phyloP scores from a whole-genome alignment of 2,329 filamentous ascomycete species.

The Elsinoe fawcettii region DNA sequence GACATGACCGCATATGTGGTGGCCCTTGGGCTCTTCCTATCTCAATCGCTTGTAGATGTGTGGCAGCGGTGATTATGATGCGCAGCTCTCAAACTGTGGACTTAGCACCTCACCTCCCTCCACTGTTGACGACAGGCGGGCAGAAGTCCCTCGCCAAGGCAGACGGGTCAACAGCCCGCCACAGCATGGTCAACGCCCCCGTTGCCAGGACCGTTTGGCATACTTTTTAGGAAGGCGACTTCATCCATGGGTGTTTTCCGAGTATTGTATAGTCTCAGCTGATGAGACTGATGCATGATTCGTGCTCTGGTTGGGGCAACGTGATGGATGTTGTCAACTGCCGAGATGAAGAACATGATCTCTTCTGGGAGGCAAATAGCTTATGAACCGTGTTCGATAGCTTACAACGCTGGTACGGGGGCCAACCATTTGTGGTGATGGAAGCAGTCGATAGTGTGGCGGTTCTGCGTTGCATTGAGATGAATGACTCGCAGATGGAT shows the following conservation, averaged over 20 bases:
- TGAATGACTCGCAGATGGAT: too few species aligned
- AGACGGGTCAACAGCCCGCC: background rate
- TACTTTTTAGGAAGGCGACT: background rate
- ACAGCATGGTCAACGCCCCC: background rate
- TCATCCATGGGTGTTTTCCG: background rate
- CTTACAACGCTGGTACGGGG: background rate
- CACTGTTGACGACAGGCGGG: too few species aligned
- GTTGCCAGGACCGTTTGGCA: background rate
- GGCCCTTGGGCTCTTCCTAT: too few species aligned
- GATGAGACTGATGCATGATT: background rate
- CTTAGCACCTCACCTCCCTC: too few species aligned
- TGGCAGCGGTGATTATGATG: too few species aligned
- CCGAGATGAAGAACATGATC: background rate
- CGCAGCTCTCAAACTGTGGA: too few species aligned
- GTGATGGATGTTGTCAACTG: background rate
- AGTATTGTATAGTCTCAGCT: background rate
- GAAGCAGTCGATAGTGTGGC: background rate
- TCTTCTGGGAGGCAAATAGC: background rate
- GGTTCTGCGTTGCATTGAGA: background rate
- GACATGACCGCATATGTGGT: too few species aligned
- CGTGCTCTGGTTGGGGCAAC: background rate
- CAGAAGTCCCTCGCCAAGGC: background rate
- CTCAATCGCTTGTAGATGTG: too few species aligned
- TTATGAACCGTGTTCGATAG: background rate
- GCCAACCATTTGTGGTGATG: background rate